These are phyloP conservation scores for Ambrosiella beaveri DNA, from an alignment of 2,329 filamentous ascomycete genomes.

Conservation along the genomic window DNA sequence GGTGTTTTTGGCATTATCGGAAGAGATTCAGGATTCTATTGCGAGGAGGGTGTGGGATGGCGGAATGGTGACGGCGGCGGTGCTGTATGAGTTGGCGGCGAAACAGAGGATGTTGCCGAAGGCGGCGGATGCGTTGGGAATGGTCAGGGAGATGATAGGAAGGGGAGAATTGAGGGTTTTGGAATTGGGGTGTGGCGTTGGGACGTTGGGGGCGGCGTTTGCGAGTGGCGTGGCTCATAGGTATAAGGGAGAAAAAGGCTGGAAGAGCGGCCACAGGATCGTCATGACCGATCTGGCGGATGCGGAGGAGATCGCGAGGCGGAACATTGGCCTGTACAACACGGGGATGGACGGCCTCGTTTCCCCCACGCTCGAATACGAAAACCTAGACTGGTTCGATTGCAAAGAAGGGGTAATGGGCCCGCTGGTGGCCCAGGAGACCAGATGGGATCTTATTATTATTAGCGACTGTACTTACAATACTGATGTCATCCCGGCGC, in stretches of 20 bases:
- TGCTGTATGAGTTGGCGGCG: slow-evolving; percentile 16
- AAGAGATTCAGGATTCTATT: slow-evolving; percentile 43
- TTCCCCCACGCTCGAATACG: slow-evolving; percentile 26
- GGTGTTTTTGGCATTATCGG: slow-evolving; percentile 23
- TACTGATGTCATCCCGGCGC: slow-evolving; percentile 34
- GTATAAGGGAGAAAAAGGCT: slow-evolving; percentile 1
- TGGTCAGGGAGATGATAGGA: neutral
- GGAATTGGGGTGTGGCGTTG: slow-evolving; percentile 40
- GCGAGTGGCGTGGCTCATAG: slow-evolving; percentile 21
- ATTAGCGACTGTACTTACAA: slow-evolving; percentile 47
- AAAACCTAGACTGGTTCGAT: slow-evolving; percentile 40
- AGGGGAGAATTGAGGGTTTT: slow-evolving; percentile 21
- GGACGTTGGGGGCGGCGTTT: slow-evolving; percentile 35
- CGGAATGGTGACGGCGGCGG: slow-evolving; percentile 29
- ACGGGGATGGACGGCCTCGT: slow-evolving; percentile 3
- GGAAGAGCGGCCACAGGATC: slow-evolving; percentile 18
- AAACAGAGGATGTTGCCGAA: neutral
- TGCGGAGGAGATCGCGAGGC: slow-evolving; percentile 29
- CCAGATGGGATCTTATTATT: slow-evolving; percentile 34
- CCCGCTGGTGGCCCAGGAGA: slow-evolving; percentile 20
- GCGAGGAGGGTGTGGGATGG: slow-evolving; percentile 43
- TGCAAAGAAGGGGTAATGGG: slow-evolving; percentile 30
- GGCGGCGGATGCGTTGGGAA: neutral
- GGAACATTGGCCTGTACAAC: slow-evolving; percentile 27
- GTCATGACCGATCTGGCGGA: slow-evolving; percentile 39